A percentile compares a stretch with the other conserved stretches of the same genome.
Conservation (phyloP, 2,329 filamentous ascomycete genomes). For the Xylaria arbuscula region DNA sequence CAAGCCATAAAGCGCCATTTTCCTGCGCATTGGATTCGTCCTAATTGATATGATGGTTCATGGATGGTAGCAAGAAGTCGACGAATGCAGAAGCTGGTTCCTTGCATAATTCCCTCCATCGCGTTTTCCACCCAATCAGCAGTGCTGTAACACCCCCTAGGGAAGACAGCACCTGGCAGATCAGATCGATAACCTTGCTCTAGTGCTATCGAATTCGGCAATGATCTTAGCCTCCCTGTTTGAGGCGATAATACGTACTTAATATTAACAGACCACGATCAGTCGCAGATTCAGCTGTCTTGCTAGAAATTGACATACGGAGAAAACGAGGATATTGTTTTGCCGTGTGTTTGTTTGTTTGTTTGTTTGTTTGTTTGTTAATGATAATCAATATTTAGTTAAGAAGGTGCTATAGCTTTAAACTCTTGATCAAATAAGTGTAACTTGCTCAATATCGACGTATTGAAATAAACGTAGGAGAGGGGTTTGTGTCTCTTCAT, state of each 20-base stretch:
- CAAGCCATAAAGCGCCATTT: not conserved
- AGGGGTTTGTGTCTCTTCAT: no score
- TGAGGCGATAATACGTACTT: not conserved
- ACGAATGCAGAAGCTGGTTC: slow-evolving; percentile 6
- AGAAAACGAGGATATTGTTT: no score
- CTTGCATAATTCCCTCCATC: slow-evolving; percentile 1
- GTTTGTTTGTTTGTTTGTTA: no score
- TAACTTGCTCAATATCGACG: no score
- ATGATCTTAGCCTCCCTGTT: not conserved
- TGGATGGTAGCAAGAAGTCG: not conserved
- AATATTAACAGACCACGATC: not conserved
- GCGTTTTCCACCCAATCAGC: slow-evolving; percentile 37
- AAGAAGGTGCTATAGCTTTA: no score
- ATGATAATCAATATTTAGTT: no score
- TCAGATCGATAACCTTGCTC: not conserved
- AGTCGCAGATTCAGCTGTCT: not conserved
- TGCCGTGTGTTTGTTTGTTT: no score
- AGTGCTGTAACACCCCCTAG: not conserved
- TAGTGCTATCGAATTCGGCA: not conserved
- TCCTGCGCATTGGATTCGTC: not conserved
- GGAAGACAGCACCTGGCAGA: no score
- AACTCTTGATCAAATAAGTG: no score
- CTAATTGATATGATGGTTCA: not conserved
- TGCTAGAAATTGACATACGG: no score
- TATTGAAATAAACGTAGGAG: no score